phyloP scores from a whole-genome alignment of 1,284 basidiomycete genomes.

The Naganishia albida region DNA sequence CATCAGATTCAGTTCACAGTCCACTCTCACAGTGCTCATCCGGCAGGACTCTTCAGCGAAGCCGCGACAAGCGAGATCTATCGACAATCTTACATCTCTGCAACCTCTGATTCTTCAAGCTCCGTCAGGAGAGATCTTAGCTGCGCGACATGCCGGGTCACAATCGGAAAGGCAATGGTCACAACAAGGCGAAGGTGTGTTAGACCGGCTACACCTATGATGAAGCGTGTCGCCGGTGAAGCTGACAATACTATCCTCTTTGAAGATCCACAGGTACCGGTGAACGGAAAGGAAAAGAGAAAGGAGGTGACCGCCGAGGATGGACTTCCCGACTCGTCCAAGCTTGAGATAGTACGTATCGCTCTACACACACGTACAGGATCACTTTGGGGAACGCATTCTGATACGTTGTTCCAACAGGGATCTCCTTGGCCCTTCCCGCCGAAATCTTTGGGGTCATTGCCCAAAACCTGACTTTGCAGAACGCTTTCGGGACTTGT shows the following conservation, averaged over 20 bases:
- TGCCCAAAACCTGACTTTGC: not conserved
- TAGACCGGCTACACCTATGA: not conserved
- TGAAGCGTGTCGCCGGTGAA: too few relatives aligned
- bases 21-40: too few relatives aligned
- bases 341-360: constrained; percentile 1
- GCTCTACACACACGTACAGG: too few relatives aligned
- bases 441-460: not conserved
- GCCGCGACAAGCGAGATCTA: too few relatives aligned
- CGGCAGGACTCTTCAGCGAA: too few relatives aligned
- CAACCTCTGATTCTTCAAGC: too few relatives aligned
- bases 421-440: not conserved
- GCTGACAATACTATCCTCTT: not conserved
- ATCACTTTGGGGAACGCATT: not conserved
- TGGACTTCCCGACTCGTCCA: not conserved
- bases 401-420: not conserved
- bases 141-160: not conserved
- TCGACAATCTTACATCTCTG: too few relatives aligned
- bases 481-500: not conserved
- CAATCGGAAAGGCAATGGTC: not conserved
- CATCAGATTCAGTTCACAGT: too few relatives aligned
- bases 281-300: not conserved
- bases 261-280: not conserved
- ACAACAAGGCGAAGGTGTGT: not conserved
- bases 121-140: not conserved
- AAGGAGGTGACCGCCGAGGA: not conserved